A percentile compares a stretch with the other conserved stretches of the same genome.
Evolutionary conservation across 768 basidiomycete genomes (phyloP).

Genomic region (Naematelia encephala): DNA sequence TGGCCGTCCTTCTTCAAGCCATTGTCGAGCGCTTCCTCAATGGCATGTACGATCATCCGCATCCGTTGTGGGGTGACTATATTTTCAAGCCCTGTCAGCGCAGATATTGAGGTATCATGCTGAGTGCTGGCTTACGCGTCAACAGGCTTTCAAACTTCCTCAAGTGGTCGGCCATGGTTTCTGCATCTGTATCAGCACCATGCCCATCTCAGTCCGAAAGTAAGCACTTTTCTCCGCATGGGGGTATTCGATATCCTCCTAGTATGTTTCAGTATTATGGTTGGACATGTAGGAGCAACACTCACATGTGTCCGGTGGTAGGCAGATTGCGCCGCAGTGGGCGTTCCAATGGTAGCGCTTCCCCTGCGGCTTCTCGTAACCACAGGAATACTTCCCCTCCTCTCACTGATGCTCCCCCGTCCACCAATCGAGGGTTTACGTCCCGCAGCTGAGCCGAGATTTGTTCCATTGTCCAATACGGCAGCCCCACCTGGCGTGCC

Average conservation of each 20-base stretch:
- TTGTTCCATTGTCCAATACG: conserved; percentile 43
- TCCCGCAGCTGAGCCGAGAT: conserved; percentile 33
- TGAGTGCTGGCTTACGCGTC: conserved; percentile 52
- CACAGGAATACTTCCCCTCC: not conserved
- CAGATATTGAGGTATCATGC: conserved; percentile 50
- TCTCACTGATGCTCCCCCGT: conserved; percentile 11
- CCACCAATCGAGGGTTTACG: conserved; percentile 26
- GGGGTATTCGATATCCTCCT: conserved; percentile 66
- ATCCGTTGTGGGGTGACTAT: conserved; percentile 45
- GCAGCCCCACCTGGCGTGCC: not conserved
- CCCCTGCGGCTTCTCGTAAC: conserved; percentile 36
- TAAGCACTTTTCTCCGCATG: conserved; percentile 79
- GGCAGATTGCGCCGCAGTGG: too few species aligned
- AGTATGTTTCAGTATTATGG: conserved; percentile 2
- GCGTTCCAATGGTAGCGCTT: conserved; percentile 63
- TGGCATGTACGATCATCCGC: conserved; percentile 87
- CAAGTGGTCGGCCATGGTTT: conserved; percentile 88
- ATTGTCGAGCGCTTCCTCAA: conserved; percentile 83
- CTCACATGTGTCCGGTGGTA: conserved; percentile 73
- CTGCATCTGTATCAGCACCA: conserved; percentile 13
- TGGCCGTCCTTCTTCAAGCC: conserved; percentile 79
- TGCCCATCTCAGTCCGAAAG: not conserved
- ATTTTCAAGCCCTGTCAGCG: conserved; percentile 2
- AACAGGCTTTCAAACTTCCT: conserved; percentile 83
- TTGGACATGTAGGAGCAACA: conserved; percentile 11